phyloP scores from a whole-genome alignment of 306 rosid genomes.

The Pyrus bretschneideri region DNA sequence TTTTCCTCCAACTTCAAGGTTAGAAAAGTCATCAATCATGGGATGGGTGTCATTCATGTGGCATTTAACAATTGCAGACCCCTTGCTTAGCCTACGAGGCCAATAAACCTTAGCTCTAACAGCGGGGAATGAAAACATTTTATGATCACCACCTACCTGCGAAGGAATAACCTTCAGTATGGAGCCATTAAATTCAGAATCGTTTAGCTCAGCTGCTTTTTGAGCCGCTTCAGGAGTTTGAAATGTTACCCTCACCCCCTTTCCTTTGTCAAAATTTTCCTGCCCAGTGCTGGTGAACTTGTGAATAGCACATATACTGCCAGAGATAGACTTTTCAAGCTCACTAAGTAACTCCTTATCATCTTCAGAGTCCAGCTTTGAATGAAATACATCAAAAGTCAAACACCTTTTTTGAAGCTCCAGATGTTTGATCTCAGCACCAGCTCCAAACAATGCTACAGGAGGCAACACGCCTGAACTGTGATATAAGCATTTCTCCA shows the following conservation, averaged over 20 bases:
- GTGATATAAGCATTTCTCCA: slow-evolving; percentile 66
- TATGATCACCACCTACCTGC: slow-evolving; percentile 54
- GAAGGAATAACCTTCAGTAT: slow-evolving; percentile 57
- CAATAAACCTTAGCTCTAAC: slow-evolving; percentile 75
- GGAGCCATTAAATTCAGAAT: slow-evolving; percentile 45
- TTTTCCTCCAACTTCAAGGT: slow-evolving; percentile 58
- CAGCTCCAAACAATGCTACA: slow-evolving; percentile 81
- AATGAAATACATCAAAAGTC: slow-evolving; percentile 59
- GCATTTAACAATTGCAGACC: slow-evolving; percentile 64
- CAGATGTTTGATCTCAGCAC: slow-evolving; percentile 86
- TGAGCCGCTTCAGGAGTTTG: slow-evolving; percentile 67
- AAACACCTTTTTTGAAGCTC: slow-evolving; percentile 72
- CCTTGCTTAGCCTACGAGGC: slow-evolving; percentile 75
- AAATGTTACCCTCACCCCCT: slow-evolving; percentile 65
- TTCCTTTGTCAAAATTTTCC: slow-evolving; percentile 47
- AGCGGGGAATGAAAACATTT: slow-evolving; percentile 53
- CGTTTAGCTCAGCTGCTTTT: slow-evolving; percentile 51
- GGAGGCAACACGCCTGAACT: slow-evolving; percentile 58
- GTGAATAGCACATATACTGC: slow-evolving; percentile 61
- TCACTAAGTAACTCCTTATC: slow-evolving; percentile 73
- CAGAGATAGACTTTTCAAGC: slow-evolving; percentile 52
- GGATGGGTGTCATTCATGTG: slow-evolving; percentile 29
- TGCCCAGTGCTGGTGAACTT: slow-evolving; percentile 39
- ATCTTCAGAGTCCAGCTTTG: slow-evolving; percentile 43
- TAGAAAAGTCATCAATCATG: slow-evolving; percentile 53